phyloP scores from a whole-genome alignment of 805 yeast genomes.

The Ogataea parapolymorpha region DNA sequence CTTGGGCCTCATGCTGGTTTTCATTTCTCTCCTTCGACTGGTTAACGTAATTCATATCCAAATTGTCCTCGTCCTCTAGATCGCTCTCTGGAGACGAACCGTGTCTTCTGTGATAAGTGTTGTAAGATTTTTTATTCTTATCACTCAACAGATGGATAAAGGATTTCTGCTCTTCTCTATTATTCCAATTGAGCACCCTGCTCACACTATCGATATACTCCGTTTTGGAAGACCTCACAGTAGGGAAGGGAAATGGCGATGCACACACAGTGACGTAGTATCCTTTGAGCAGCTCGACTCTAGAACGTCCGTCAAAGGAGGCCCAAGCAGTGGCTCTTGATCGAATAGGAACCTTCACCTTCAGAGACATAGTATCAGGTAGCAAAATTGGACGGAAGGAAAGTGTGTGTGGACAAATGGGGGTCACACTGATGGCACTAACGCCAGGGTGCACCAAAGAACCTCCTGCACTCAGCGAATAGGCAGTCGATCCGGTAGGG shows the following conservation, averaged over 20 bases:
- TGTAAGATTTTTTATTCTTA: conserved; percentile 48
- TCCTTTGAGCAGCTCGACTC: conserved; percentile 79
- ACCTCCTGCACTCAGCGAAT: conserved; percentile 93
- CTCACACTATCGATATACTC: conserved; percentile 84
- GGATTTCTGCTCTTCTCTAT: conserved; percentile 82
- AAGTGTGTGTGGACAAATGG: conserved; percentile 93
- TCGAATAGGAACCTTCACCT: conserved; percentile 71
- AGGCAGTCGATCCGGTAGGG: conserved; percentile 96
- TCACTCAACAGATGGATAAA: conserved; percentile 60
- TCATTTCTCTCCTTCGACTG: neutral
- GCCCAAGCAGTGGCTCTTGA: conserved; percentile 95
- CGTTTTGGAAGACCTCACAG: conserved; percentile 69
- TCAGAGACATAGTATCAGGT: conserved; percentile 88
- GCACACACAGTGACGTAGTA: conserved; percentile 84
- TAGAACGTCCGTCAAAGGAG: conserved; percentile 87
- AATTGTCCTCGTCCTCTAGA: conserved; percentile 22
- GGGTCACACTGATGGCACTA: conserved; percentile 88
- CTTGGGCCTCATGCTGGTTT: neutral
- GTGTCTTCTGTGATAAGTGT: conserved; percentile 21
- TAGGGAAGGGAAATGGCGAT: conserved; percentile 90
- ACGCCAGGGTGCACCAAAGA: conserved; percentile 93
- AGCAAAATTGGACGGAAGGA: conserved; percentile 88
- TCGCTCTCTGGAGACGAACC: conserved; percentile 21
- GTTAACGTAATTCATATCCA: conserved; percentile 10
- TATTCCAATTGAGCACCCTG: conserved; percentile 90